Conservation (phyloP, 805 yeast genomes). For the Naumovozyma castellii region DNA sequence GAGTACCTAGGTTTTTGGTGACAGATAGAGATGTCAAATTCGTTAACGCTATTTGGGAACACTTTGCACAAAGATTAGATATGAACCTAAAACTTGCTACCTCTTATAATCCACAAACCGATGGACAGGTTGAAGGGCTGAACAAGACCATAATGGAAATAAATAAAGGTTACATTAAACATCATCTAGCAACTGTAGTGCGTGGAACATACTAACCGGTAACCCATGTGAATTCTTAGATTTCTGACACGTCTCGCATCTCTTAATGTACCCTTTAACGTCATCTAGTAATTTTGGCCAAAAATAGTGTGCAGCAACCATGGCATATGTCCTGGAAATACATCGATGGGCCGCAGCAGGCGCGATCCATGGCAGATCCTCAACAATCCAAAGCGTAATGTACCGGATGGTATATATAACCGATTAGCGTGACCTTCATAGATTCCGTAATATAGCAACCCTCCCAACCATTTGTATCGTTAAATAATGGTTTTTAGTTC, state of each 20-base stretch:
- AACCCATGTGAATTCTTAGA: background rate
- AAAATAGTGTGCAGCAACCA: background rate
- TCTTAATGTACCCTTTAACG: background rate
- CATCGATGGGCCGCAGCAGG: background rate
- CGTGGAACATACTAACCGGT: background rate
- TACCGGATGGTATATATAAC: background rate
- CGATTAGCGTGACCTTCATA: background rate
- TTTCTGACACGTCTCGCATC: background rate
- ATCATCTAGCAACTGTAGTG: background rate
- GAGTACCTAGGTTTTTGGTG: background rate
- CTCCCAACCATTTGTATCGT: background rate
- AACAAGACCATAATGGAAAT: background rate
- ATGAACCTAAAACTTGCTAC: background rate
- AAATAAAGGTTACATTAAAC: background rate
- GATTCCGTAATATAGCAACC: background rate
- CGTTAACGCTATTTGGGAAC: background rate
- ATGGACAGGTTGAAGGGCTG: slow-evolving; percentile 2
- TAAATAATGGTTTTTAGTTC: background rate
- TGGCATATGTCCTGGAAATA: background rate
- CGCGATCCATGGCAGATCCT: background rate
- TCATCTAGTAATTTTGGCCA: background rate
- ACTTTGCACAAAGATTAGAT: slow-evolving; percentile 1
- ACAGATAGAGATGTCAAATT: slow-evolving; percentile 1
- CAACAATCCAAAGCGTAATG: background rate
- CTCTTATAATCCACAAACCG: background rate